Conservation (phyloP, 164 flowering plant genomes). For the Kingdonia uniflora region DNA sequence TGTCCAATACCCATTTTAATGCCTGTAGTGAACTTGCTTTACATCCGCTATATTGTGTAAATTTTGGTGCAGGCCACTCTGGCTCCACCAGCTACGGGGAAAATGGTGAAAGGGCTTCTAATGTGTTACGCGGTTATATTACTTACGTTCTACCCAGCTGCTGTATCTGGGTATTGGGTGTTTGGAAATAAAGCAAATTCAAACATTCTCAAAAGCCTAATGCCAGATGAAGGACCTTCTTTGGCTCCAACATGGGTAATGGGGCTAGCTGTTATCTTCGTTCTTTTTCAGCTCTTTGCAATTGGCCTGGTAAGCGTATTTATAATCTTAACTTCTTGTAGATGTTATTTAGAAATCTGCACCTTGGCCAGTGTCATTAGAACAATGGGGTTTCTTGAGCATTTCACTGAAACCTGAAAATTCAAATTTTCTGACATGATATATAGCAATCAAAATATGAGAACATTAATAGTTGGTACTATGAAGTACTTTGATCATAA, state of each 20-base stretch:
- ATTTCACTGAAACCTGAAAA: too few species aligned
- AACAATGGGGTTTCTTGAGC: not conserved
- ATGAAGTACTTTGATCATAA: too few species aligned
- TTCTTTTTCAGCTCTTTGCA: slow-evolving; percentile 88
- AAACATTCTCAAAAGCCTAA: slow-evolving; percentile 63
- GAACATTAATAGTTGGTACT: too few species aligned
- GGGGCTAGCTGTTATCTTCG: slow-evolving; percentile 62
- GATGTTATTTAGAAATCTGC: too few species aligned
- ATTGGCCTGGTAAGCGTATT: slow-evolving; percentile 69
- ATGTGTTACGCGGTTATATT: slow-evolving; percentile 82
- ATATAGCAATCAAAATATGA: too few species aligned
- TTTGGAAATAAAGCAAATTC: slow-evolving; percentile 72
- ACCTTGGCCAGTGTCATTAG: not conserved
- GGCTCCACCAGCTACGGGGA: slow-evolving; percentile 95
- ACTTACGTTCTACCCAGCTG: slow-evolving; percentile 72
- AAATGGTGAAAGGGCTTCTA: slow-evolving; percentile 81
- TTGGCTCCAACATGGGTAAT: slow-evolving; percentile 78
- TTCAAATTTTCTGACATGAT: too few species aligned
- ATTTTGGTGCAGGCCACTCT: slow-evolving; percentile 67
- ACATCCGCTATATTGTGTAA: too few species aligned
- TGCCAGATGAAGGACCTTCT: slow-evolving; percentile 84
- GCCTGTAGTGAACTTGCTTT: too few species aligned
- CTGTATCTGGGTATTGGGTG: slow-evolving; percentile 78
- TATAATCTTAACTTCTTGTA: not conserved
- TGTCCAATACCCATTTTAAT: too few species aligned